Evolutionary conservation across 2,329 filamentous ascomycete genomes (phyloP).

Genomic region (Cercospora sesami): DNA sequence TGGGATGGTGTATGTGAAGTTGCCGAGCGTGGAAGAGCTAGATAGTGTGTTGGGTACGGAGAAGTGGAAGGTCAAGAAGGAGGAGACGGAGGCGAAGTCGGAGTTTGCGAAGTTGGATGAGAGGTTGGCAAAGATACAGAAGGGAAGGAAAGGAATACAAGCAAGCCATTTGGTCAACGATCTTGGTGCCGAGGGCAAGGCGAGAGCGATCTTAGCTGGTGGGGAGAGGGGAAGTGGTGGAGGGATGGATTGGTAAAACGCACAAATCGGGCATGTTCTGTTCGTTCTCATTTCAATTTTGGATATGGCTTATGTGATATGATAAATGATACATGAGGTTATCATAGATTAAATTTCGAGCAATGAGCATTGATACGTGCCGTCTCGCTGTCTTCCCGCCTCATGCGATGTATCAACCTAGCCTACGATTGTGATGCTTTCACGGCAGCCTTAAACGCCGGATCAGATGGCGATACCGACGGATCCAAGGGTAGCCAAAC

Average conservation of each 20-base stretch:
- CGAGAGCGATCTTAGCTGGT: conserved; percentile 48
- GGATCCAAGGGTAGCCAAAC: conserved; percentile 10
- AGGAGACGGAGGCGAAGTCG: conserved; percentile 53
- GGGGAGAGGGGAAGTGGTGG: conserved; percentile 44
- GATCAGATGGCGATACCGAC: conserved; percentile 9
- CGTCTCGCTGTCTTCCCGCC: neutral
- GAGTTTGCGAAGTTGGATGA: conserved; percentile 57
- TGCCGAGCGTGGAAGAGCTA: conserved; percentile 78
- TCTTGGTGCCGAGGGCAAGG: conserved; percentile 47
- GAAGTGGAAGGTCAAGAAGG: conserved; percentile 75
- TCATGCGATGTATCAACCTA: neutral
- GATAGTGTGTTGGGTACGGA: conserved; percentile 75
- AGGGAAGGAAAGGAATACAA: conserved; percentile 53
- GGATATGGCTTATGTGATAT: neutral
- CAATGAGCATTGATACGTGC: neutral
- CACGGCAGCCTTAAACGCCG: conserved; percentile 7
- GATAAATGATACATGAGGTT: neutral
- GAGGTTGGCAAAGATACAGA: conserved; percentile 52
- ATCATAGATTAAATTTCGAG: neutral
- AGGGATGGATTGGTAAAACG: conserved; percentile 47
- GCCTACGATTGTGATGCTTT: neutral
- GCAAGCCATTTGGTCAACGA: conserved; percentile 50
- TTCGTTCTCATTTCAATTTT: neutral
- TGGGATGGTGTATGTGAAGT: conserved; percentile 74
- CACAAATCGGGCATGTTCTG: neutral